Evolutionary conservation across 306 rosid species (phyloP), one percentile per base, ranked within the genome.

Genomic region (Sophora flavescens): DNA sequence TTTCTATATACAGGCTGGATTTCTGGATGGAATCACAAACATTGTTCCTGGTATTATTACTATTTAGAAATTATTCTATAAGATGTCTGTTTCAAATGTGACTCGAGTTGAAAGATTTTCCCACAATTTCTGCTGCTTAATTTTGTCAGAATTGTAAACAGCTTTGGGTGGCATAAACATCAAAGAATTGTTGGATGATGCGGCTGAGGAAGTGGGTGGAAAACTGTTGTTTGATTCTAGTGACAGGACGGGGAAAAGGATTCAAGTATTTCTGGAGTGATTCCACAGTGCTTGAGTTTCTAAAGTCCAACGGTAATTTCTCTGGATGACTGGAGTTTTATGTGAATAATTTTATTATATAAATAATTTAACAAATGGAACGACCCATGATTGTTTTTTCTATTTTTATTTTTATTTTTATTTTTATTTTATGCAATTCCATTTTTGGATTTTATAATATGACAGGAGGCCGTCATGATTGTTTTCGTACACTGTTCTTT

Each of bases 141-240:
- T 80, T 41, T 47, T 45, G 54, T 76, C 45, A 58, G 51, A 15
- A 78, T 50, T 69, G 16, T 74, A 44, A 32, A 76, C 91, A 91
- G 98, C 97, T 82, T 84, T 94, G 82, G 96, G 88, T 13, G 97
- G 98, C 1, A 81, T 91, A 56, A 94, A 94, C 81, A 81, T 94
- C 91, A 94, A 90, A 85, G 90, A 74, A 65, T 72, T 92, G 83
- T 80, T 94, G 86, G 88, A 89, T 82, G 88, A 86, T 81, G 96
- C 95, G 15, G 83, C 95, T 11, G 93, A 85, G 50, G 98, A 86
- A 84, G 70, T 75, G 10, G 98, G 98, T 70, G 98, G 98, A 39
- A 94, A 90, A 76, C 81, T 79, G 63, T 70, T 94, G 77, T 39
- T 91, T 69, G 96, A 94, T 83, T 94, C 92, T 75, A 77, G 84